These are phyloP conservation scores for Magnaporthiopsis rhizophila DNA, from an alignment of 2,329 filamentous ascomycete species.

Conservation along the genomic window DNA sequence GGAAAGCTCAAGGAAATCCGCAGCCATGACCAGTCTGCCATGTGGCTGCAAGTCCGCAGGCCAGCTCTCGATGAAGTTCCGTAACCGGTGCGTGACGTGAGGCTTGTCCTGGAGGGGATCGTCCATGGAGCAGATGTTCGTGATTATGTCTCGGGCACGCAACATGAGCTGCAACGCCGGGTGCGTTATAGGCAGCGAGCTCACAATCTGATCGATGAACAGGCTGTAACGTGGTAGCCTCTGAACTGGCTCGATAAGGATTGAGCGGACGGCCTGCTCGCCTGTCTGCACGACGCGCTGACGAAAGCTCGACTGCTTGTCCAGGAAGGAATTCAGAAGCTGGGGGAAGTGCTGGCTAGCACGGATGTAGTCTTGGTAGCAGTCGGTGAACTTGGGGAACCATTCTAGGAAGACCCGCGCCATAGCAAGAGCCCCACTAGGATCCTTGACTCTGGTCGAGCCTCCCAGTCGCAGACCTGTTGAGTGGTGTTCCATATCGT, in stretches of 20 bases:
- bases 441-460: slow-evolving; percentile 51
- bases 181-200: slow-evolving; percentile 76
- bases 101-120: slow-evolving; percentile 61
- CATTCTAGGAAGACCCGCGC: slow-evolving; percentile 78
- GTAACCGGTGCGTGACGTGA: slow-evolving; percentile 65
- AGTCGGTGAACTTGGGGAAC: slow-evolving; percentile 87
- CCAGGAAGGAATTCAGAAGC: slow-evolving; percentile 69
- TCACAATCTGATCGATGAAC: slow-evolving; percentile 91
- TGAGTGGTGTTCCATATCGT: slow-evolving; percentile 56
- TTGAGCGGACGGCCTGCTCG: slow-evolving; percentile 82
- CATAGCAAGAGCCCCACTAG: slow-evolving; percentile 69
- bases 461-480: slow-evolving; percentile 37
- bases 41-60: slow-evolving; percentile 61
- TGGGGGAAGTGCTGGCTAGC: slow-evolving; percentile 82
- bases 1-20: slow-evolving; percentile 69
- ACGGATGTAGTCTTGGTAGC: slow-evolving; percentile 88
- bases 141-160: slow-evolving; percentile 85
- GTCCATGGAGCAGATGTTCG: slow-evolving; percentile 93
- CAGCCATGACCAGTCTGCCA: slow-evolving; percentile 72
- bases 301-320: slow-evolving; percentile 74
- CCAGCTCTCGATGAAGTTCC: slow-evolving; percentile 72
- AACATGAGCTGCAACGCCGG: slow-evolving; percentile 76
- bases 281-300: slow-evolving; percentile 74
- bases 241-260: slow-evolving; percentile 94
- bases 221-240: slow-evolving; percentile 89